These are phyloP conservation scores for Daldinia loculata DNA, from an alignment of 495 filamentous ascomycete species.

Conservation along the genomic window DNA sequence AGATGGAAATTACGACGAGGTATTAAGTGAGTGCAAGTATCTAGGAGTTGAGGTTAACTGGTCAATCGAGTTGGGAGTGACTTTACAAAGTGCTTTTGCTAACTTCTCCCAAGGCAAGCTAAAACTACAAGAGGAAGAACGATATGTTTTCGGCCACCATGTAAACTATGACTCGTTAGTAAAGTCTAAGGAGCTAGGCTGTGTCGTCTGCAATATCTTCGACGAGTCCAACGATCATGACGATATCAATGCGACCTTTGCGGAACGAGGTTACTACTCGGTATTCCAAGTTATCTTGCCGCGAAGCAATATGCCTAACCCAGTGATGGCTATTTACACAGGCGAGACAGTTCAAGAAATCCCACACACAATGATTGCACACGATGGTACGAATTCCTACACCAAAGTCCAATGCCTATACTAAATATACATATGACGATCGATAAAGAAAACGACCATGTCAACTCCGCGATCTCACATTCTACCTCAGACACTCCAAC, in stretches of 20 bases:
- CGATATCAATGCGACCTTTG: conserved; percentile 22
- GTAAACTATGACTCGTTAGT: conserved; percentile 25
- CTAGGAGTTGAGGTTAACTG: no score
- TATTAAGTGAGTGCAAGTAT: conserved; percentile 7
- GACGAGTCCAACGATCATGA: conserved; percentile 1
- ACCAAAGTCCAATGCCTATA: no score
- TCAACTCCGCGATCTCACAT: conserved; percentile 27
- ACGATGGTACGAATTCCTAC: conserved; percentile 26
- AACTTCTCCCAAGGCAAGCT: not conserved
- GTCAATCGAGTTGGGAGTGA: not conserved
- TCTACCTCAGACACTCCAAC: conserved; percentile 30
- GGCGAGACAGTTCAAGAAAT: conserved; percentile 24
- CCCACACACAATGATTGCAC: conserved; percentile 15
- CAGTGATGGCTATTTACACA: conserved; percentile 26
- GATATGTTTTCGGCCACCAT: conserved; percentile 40
- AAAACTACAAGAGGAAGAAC: conserved; percentile 23
- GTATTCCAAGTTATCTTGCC: conserved; percentile 24
- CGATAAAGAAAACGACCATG: conserved; percentile 28
- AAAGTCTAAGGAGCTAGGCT: conserved; percentile 20
- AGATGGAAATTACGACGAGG: conserved; percentile 2
- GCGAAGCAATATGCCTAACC: not conserved
- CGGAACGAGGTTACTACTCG: conserved; percentile 29
- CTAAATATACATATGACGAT: not conserved
- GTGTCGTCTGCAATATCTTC: conserved; percentile 27
- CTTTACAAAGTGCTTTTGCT: not conserved